Evolutionary conservation across 208 protist species (phyloP).

Genomic region (Crithidia expoeki): DNA sequence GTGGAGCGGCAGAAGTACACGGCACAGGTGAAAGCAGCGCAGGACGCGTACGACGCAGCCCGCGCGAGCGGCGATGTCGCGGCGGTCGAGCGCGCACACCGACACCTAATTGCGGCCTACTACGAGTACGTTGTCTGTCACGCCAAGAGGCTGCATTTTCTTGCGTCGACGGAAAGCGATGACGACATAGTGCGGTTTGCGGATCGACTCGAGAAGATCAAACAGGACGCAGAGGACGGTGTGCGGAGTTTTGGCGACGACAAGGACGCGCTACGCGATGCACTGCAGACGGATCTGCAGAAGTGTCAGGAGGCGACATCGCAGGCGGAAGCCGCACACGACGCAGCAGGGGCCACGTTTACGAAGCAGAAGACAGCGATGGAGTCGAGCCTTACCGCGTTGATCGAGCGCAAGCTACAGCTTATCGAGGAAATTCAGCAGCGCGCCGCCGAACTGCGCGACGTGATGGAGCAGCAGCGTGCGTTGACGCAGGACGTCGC

Average conservation of each 20-base stretch:
- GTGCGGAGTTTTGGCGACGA: constrained; percentile 54
- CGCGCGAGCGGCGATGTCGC: constrained; percentile 60
- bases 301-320: constrained; percentile 46
- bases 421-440: constrained; percentile 70
- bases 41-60: constrained; percentile 52
- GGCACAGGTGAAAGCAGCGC: constrained; percentile 51
- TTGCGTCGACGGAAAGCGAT: constrained; percentile 39
- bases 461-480: constrained; percentile 68
- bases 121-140: constrained; percentile 72
- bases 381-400: constrained; percentile 30
- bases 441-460: constrained; percentile 61
- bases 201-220: constrained; percentile 51
- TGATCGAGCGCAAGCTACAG: constrained; percentile 50
- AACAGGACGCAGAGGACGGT: constrained; percentile 58
- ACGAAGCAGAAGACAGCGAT: constrained; percentile 34
- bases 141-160: constrained; percentile 57
- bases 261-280: constrained; percentile 42
- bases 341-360: constrained; percentile 44
- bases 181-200: constrained; percentile 50
- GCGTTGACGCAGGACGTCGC: constrained; percentile 48
- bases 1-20: constrained; percentile 36
- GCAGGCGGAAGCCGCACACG: constrained; percentile 51
- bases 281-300: constrained; percentile 52
- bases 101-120: constrained; percentile 74
- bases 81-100: constrained; percentile 74